These are phyloP conservation scores for Monilinia fructigena DNA, from an alignment of 2,329 filamentous ascomycete genomes.

Conservation along the genomic window DNA sequence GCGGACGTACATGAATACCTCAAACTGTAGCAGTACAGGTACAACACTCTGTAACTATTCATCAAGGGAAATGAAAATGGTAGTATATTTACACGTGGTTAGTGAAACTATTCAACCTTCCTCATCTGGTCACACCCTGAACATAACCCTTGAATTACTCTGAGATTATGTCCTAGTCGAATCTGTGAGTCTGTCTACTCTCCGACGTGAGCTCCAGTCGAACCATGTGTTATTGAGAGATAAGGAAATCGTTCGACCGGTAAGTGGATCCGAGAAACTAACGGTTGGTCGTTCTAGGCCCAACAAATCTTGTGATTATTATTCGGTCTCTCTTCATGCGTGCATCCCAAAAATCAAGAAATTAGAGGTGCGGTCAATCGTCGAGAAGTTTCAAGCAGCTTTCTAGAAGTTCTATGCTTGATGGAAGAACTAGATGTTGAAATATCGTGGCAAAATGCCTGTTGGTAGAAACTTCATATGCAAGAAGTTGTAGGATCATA, in stretches of 20 bases:
- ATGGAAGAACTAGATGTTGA: not conserved
- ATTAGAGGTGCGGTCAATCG: not conserved
- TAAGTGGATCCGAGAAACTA: not conserved
- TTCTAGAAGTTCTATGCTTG: conserved; percentile 1
- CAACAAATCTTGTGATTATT: not conserved
- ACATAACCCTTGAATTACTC: too few relatives aligned
- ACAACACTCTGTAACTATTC: not conserved
- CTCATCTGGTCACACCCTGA: not conserved
- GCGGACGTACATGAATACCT: not conserved
- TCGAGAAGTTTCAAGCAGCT: too few relatives aligned
- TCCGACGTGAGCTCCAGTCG: not conserved
- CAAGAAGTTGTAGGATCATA: not conserved
- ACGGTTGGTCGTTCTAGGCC: not conserved
- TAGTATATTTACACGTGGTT: not conserved
- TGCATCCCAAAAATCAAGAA: not conserved
- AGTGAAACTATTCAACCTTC: not conserved
- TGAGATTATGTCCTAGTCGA: not conserved
- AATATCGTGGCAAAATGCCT: conserved; percentile 7
- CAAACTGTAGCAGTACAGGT: not conserved
- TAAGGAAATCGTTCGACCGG: not conserved
- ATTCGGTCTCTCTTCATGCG: not conserved
- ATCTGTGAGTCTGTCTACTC: conserved; percentile 4
- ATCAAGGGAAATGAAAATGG: not conserved
- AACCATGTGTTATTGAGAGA: not conserved
- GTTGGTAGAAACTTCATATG: not conserved